These are phyloP conservation scores for Styphnolobium japonicum DNA, from an alignment of 306 rosid genomes.

Conservation along the genomic window DNA sequence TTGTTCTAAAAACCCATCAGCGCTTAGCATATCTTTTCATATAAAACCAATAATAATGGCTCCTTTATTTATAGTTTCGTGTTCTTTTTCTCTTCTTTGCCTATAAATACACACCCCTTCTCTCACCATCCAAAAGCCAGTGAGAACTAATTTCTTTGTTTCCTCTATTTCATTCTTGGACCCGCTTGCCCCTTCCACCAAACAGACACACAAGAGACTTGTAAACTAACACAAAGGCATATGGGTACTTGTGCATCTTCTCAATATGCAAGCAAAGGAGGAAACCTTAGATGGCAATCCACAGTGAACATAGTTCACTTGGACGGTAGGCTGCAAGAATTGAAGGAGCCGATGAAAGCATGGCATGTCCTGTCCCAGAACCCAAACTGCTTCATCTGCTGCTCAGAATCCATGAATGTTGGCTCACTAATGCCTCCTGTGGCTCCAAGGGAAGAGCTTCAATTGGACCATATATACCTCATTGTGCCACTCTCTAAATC, in stretches of 20 bases:
- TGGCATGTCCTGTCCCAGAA: constrained; percentile 48
- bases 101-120: constrained; percentile 25
- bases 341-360: constrained; percentile 46
- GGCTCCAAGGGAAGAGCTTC: constrained; percentile 45
- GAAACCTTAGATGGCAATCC: constrained; percentile 19
- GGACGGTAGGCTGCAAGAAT: constrained; percentile 55
- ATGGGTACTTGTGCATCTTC: constrained; percentile 70
- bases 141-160: background rate
- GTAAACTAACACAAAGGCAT: background rate
- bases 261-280: constrained; percentile 21
- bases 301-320: constrained; percentile 44
- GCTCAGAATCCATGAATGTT: constrained; percentile 56
- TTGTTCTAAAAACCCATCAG: background rate
- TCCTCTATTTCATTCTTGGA: background rate
- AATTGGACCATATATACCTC: constrained; percentile 53
- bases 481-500: constrained; percentile 48
- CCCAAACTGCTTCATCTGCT: constrained; percentile 49
- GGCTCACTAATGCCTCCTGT: constrained; percentile 31
- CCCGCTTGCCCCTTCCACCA: background rate
- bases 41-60: background rate
- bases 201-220: background rate
- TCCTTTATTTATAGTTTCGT: background rate
- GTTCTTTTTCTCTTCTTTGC: background rate
- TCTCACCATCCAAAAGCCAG: background rate
- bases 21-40: background rate